phyloP scores from a whole-genome alignment of 2,329 filamentous ascomycete species.

The Calonectria ilicicola region DNA sequence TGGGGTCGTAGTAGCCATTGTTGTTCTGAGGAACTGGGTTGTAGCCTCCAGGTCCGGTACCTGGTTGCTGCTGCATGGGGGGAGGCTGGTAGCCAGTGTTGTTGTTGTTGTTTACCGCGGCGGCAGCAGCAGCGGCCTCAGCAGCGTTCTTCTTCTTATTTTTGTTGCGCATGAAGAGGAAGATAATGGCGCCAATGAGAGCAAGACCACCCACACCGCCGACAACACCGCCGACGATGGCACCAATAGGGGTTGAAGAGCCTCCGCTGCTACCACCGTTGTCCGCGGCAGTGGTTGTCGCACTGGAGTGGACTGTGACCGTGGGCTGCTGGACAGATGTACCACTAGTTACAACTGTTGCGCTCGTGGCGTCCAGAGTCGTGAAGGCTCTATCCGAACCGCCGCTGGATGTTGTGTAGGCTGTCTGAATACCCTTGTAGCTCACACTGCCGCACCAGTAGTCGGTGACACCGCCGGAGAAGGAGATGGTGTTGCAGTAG shows the following conservation, averaged over 20 bases:
- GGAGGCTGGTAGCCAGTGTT: conserved; percentile 24
- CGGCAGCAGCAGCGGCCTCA: conserved; percentile 15
- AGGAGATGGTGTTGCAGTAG: conserved; percentile 61
- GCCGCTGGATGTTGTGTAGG: conserved; percentile 56
- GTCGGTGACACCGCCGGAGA: conserved; percentile 55
- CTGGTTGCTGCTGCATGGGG: conserved; percentile 32
- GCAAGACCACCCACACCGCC: conserved; percentile 51
- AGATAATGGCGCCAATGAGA: conserved; percentile 43
- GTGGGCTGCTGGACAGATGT: neutral
- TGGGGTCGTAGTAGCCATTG: conserved; percentile 43
- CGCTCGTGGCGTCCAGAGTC: conserved; percentile 41
- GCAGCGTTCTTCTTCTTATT: conserved; percentile 39
- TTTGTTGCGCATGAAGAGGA: conserved; percentile 46
- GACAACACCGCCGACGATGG: conserved; percentile 54
- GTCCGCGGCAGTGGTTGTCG: neutral
- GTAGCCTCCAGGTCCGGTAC: conserved; percentile 25
- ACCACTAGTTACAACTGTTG: conserved; percentile 23
- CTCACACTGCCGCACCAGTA: conserved; percentile 56
- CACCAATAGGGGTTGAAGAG: conserved; percentile 44
- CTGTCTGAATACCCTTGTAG: conserved; percentile 47
- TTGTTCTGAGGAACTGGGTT: conserved; percentile 27
- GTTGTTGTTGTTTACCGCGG: conserved; percentile 13
- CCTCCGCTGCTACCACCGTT: neutral
- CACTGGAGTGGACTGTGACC: conserved; percentile 9
- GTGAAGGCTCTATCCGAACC: conserved; percentile 40